Conservation (phyloP, 306 rosid species). For the Luffa acutangula region DNA sequence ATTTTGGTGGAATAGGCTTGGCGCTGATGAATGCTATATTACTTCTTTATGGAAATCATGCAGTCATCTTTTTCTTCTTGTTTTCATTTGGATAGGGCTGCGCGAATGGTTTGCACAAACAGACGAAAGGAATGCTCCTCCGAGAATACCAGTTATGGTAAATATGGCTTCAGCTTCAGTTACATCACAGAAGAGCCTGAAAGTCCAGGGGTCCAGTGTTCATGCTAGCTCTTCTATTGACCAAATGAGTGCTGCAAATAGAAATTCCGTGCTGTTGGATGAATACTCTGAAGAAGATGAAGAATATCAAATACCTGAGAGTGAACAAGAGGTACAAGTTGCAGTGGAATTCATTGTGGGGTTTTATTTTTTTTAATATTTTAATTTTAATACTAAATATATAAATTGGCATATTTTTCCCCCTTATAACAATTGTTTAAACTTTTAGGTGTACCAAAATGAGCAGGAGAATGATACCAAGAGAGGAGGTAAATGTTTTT, state of each 20-base stretch:
- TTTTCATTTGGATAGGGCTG: conserved; percentile 41
- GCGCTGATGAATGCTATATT: neutral
- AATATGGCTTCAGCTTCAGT: conserved; percentile 83
- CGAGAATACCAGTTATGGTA: conserved; percentile 98
- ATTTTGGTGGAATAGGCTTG: neutral
- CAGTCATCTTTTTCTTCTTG: neutral
- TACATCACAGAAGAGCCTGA: conserved; percentile 59
- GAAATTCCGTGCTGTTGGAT: conserved; percentile 83
- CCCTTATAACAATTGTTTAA: neutral
- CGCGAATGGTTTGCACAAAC: conserved; percentile 96
- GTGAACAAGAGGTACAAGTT: conserved; percentile 68
- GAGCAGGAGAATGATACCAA: conserved; percentile 47
- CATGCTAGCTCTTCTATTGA: conserved; percentile 34
- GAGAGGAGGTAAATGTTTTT: conserved; percentile 42
- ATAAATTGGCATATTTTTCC: neutral
- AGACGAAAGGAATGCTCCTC: conserved; percentile 89
- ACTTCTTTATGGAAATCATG: neutral
- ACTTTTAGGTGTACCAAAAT: conserved; percentile 47
- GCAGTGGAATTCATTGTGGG: neutral
- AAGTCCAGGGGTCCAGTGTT: conserved; percentile 43
- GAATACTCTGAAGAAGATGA: conserved; percentile 97
- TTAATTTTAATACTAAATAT: neutral
- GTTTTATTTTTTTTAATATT: neutral
- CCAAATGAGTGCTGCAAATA: conserved; percentile 50
- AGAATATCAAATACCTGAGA: conserved; percentile 82